A percentile compares a stretch with the other conserved stretches of the same genome.
phyloP scores from a whole-genome alignment of 1,284 basidiomycete genomes.

The Trichosporon ovoides region DNA sequence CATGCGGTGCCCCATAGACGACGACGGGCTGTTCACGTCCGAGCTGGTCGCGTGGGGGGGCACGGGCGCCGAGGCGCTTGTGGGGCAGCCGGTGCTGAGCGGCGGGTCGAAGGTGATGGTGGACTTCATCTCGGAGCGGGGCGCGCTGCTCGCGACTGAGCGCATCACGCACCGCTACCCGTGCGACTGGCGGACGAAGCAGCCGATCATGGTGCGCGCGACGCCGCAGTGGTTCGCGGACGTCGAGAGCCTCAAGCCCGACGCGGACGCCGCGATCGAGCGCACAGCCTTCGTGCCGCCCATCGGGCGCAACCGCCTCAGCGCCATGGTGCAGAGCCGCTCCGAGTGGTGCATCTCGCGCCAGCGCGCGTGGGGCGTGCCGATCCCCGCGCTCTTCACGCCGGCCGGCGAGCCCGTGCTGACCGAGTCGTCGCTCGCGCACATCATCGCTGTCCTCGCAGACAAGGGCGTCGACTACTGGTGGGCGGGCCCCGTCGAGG shows the following conservation, averaged over 20 bases:
- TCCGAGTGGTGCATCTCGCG: constrained; percentile 99
- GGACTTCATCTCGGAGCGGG: constrained; percentile 57
- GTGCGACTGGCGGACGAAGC: constrained; percentile 93
- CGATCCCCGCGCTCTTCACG: constrained; percentile 85
- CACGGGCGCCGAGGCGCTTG: constrained; percentile 32
- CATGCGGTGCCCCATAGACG: constrained; percentile 70
- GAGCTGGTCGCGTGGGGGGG: constrained; percentile 57
- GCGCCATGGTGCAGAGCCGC: constrained; percentile 75
- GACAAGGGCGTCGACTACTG: constrained; percentile 73
- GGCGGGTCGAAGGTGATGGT: constrained; percentile 66
- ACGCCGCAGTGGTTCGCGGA: constrained; percentile 99
- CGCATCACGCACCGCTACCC: constrained; percentile 83
- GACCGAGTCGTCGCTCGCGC: constrained; percentile 61
- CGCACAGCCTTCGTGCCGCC: constrained; percentile 73
- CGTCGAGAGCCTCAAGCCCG: constrained; percentile 72
- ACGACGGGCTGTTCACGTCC: constrained; percentile 66
- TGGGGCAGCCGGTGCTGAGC: constrained; percentile 67
- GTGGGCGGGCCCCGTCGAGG: constrained; percentile 82
- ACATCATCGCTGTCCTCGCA: constrained; percentile 72
- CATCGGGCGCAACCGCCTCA: constrained; percentile 73
- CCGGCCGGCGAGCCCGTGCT: constrained; percentile 64
- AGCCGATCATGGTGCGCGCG: constrained; percentile 87
- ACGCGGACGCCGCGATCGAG: constrained; percentile 66
- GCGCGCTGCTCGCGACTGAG: constrained; percentile 63
- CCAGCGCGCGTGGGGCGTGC: constrained; percentile 96